Conservation (phyloP, 768 basidiomycete genomes). For the Clitopilus passeckerianus region DNA sequence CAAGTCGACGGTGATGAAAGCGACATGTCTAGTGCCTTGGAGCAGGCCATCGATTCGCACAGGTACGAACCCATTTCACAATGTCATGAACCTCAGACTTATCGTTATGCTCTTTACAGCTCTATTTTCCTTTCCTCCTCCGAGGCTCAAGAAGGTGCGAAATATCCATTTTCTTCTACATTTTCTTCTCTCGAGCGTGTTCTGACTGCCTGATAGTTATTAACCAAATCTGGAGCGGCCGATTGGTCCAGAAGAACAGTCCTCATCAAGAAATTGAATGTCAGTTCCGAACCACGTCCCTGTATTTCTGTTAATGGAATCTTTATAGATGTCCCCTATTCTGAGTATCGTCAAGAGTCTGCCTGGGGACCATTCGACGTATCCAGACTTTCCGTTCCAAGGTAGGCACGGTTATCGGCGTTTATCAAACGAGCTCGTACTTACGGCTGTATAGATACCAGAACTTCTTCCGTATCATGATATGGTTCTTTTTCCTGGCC, state of each 20-base stretch:
- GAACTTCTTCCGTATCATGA: conserved; percentile 70
- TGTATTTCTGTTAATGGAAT: neutral
- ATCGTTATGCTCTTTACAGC: conserved; percentile 26
- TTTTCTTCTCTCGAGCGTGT: neutral
- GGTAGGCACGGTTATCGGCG: conserved; percentile 32
- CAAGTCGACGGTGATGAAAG: conserved; percentile 76
- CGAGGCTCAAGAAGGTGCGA: conserved; percentile 76
- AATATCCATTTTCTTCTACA: neutral
- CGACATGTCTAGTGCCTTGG: conserved; percentile 72
- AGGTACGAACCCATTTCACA: conserved; percentile 41
- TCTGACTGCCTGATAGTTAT: conserved; percentile 49
- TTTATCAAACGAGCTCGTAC: neutral
- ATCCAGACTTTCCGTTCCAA: conserved; percentile 74
- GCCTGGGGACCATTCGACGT: conserved; percentile 77
- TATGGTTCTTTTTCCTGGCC: conserved; percentile 76
- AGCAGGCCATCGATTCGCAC: conserved; percentile 89
- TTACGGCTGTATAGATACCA: conserved; percentile 55
- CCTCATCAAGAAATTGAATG: conserved; percentile 77
- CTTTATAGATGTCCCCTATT: conserved; percentile 63
- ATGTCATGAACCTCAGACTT: too few species aligned
- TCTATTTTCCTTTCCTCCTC: conserved; percentile 80
- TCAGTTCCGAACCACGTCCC: conserved; percentile 21
- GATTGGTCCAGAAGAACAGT: conserved; percentile 74
- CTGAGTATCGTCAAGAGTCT: conserved; percentile 41
- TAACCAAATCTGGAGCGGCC: conserved; percentile 76